These are phyloP conservation scores for Aspergillus sp. DNA, from an alignment of 2,329 filamentous ascomycete genomes.

Conservation along the genomic window DNA sequence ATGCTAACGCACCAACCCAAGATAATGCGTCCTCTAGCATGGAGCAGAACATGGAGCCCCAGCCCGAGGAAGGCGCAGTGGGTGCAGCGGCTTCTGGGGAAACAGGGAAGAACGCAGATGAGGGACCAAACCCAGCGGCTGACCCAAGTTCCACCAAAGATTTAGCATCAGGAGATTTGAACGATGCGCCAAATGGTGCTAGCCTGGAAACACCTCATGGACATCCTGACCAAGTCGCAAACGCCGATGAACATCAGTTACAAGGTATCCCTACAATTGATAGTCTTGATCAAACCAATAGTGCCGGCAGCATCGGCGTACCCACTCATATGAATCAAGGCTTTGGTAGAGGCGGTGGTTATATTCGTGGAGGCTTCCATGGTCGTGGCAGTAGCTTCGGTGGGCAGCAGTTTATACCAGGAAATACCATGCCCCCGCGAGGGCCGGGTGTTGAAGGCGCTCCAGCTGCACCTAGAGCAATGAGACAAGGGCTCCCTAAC, in stretches of 20 bases:
- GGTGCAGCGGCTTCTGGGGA: slow-evolving; percentile 10
- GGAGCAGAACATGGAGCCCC: slow-evolving; percentile 23
- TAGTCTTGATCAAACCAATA: slow-evolving; percentile 28
- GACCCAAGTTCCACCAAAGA: slow-evolving; percentile 33
- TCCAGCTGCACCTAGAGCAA: slow-evolving; percentile 89
- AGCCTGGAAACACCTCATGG: slow-evolving; percentile 15
- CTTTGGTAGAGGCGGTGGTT: slow-evolving; percentile 41
- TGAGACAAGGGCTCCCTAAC: slow-evolving; percentile 85
- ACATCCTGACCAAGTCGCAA: slow-evolving; percentile 15
- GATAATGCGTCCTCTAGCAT: slow-evolving; percentile 32
- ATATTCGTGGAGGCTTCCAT: slow-evolving; percentile 49
- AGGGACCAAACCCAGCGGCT: slow-evolving; percentile 35
- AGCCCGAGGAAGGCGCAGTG: slow-evolving; percentile 18
- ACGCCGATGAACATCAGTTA: slow-evolving; percentile 19
- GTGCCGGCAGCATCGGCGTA: slow-evolving; percentile 25
- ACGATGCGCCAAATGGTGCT: slow-evolving; percentile 14
- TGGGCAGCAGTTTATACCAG: slow-evolving; percentile 30
- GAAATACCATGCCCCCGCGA: slow-evolving; percentile 36
- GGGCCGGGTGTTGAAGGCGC: slow-evolving; percentile 67
- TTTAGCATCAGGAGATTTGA: slow-evolving; percentile 16
- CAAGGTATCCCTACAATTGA: slow-evolving; percentile 34
- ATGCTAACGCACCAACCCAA: slow-evolving; percentile 36
- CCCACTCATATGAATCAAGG: slow-evolving; percentile 27
- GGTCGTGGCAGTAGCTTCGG: slow-evolving; percentile 36
- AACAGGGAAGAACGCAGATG: slow-evolving; percentile 28